Evolutionary conservation across 441 rosid genomes (phyloP).

Genomic region (Eruca vesicaria): DNA sequence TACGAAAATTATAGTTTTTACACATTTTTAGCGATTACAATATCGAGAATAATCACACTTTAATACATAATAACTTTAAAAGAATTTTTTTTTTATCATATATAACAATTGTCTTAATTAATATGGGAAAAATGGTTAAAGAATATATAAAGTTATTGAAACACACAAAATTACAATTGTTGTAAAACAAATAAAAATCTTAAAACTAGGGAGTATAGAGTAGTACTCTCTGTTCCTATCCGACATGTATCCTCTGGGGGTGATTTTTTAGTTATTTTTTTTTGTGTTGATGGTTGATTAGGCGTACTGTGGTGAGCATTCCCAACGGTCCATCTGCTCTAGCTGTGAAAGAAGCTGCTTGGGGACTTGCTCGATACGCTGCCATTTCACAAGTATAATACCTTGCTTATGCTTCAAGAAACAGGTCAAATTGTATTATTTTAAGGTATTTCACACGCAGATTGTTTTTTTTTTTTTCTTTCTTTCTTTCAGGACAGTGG

Average conservation of each 20-base stretch:
- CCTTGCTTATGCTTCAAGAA: slow-evolving; percentile 1
- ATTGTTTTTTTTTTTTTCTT: slow-evolving; percentile 16
- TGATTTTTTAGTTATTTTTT: not conserved
- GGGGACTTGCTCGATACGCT: slow-evolving; percentile 98
- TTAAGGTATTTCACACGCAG: slow-evolving; percentile 6
- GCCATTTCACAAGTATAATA: slow-evolving; percentile 69
- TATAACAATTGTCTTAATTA: too few relatives aligned
- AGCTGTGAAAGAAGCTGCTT: slow-evolving; percentile 93
- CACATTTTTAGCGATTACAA: too few relatives aligned
- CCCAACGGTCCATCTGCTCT: slow-evolving; percentile 91
- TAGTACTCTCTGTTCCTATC: not conserved
- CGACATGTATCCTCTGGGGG: not conserved
- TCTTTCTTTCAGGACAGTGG: slow-evolving; percentile 62
- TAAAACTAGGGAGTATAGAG: not conserved
- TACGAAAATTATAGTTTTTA: not conserved
- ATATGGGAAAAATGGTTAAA: too few relatives aligned
- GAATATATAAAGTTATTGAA: too few relatives aligned
- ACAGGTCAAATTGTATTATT: not conserved
- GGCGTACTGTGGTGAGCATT: slow-evolving; percentile 97
- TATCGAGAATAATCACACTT: too few relatives aligned
- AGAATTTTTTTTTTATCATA: too few relatives aligned
- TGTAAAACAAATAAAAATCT: too few relatives aligned
- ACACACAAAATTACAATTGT: too few relatives aligned
- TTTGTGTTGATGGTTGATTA: slow-evolving; percentile 21
- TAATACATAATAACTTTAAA: too few relatives aligned